Base-by-base conservation (phyloP, 2,329 filamentous ascomycete genomes). In the Bipolaris cookei region DNA sequence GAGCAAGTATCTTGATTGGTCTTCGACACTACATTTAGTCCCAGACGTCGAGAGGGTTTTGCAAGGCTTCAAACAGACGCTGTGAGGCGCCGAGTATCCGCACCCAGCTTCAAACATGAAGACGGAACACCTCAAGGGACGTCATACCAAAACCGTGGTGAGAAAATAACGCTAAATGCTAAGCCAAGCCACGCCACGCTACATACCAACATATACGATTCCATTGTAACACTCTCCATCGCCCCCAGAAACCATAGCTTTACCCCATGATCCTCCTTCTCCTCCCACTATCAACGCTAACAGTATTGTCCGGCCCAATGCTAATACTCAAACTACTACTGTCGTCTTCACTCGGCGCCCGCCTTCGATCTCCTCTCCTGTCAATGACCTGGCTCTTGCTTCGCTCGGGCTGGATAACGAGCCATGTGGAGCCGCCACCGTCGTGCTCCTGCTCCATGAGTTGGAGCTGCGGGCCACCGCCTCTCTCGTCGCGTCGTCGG, bases 221-320 rank as follows among this genome's bases (percentile, higher is more conserved):
- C 39, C 45, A 25, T 37, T n/a, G 14, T 30, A 32, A 18, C 7
- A 46, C 37, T 23, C 10, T 34, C 11, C 5, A 10, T n/a, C 4
- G 30, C 20, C 11, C 13, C 14, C n/a, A 11, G 28, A 16, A 43
- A 25, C n/a, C 16, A 32, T 3, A 42, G 10, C 23, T 28, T 28
- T 58, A 70, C 2, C 67, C 66, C 66, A 76, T 70, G 14, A 73
- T 51, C 5, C 73, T 63, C 51, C 72, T 59, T 45, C 72, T 53
- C 21, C 72, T 62, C 11, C 73, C 74, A 49, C 72, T 75, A 47
- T 75, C 74, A n/a, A 76, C 72, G 48, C 71, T 75, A 4, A 76
- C 72, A 1, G 72, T 75, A 28, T 76, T 76, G 45, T 76, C 73
- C 30, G 72, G 71, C 23, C 74, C 74, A 34, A 76, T 75, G 11